Conservation (phyloP, 345 rosid genomes). For the Geranium rotundifolium region DNA sequence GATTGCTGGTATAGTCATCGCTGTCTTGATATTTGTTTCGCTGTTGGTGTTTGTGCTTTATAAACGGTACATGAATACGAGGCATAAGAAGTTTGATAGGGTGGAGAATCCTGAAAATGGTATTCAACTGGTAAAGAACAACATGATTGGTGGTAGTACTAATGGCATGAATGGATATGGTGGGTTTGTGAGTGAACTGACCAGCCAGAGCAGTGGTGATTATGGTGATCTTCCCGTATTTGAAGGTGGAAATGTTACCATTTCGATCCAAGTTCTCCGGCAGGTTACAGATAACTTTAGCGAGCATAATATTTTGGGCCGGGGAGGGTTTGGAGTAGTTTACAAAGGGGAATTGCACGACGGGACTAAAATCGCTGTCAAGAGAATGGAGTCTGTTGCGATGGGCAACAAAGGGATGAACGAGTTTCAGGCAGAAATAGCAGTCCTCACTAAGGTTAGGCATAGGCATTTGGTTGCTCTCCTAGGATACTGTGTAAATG, state of each 20-base stretch:
- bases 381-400: slow-evolving; percentile 64
- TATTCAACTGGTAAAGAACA: too few species aligned
- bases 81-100: slow-evolving; percentile 22
- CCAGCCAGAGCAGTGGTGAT: slow-evolving; percentile 39
- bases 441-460: slow-evolving; percentile 72
- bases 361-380: slow-evolving; percentile 70
- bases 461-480: slow-evolving; percentile 85
- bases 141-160: slow-evolving; percentile 23
- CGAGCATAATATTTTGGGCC: slow-evolving; percentile 50
- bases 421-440: slow-evolving; percentile 88
- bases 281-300: slow-evolving; percentile 65
- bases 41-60: slow-evolving; percentile 36
- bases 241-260: slow-evolving; percentile 47
- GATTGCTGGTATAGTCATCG: slow-evolving; percentile 35
- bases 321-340: slow-evolving; percentile 89
- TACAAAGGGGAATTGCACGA: slow-evolving; percentile 71
- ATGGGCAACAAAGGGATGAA: slow-evolving; percentile 55
- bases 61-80: slow-evolving; percentile 29
- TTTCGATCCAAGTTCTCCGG: slow-evolving; percentile 56
- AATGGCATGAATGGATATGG: slow-evolving; percentile 18
- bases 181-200: slow-evolving; percentile 24
- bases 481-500: slow-evolving; percentile 70
- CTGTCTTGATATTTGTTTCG: slow-evolving; percentile 26
- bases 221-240: slow-evolving; percentile 30
- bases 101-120: slow-evolving; percentile 25